Percentiles rank a stretch among this genome's conserved stretches.
Conservation (phyloP, 108 stramenopile species). For the Fragilaria radians region DNA sequence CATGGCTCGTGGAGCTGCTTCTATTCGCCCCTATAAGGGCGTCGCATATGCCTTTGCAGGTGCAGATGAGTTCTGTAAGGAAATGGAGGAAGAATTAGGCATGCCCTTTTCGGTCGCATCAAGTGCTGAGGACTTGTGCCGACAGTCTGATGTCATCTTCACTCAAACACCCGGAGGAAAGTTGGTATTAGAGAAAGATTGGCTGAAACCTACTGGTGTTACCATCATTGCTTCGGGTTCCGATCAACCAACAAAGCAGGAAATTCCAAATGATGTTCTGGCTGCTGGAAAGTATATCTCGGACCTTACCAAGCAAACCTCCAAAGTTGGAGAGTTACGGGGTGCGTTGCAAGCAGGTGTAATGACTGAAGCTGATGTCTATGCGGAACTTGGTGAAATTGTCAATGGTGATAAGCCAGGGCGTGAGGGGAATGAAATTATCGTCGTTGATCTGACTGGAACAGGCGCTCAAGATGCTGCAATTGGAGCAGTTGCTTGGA, state of each 20-base stretch:
- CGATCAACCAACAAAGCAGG: conserved; percentile 93
- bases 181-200: conserved; percentile 73
- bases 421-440: conserved; percentile 86
- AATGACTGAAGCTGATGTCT: conserved; percentile 88
- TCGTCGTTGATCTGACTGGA: conserved; percentile 94
- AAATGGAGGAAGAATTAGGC: conserved; percentile 80
- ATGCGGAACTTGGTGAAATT: conserved; percentile 89
- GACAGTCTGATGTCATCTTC: conserved; percentile 70
- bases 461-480: conserved; percentile 93
- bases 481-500: conserved; percentile 85
- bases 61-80: conserved; percentile 64
- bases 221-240: conserved; percentile 91
- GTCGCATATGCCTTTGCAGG: conserved; percentile 69
- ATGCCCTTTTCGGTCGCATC: conserved; percentile 67
- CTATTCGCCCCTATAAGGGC: conserved; percentile 74
- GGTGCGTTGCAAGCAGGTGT: conserved; percentile 73
- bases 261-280: conserved; percentile 84
- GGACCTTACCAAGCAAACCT: conserved; percentile 88
- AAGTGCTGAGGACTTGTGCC: conserved; percentile 71
- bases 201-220: conserved; percentile 75
- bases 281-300: conserved; percentile 71
- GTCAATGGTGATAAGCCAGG: conserved; percentile 89
- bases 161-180: conserved; percentile 82
- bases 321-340: conserved; percentile 86
- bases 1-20: conserved; percentile 86